A percentile compares a stretch with the other conserved stretches of the same genome.
Conservation (phyloP, 1,284 basidiomycete genomes). For the Stygiomarasmius scandens region DNA sequence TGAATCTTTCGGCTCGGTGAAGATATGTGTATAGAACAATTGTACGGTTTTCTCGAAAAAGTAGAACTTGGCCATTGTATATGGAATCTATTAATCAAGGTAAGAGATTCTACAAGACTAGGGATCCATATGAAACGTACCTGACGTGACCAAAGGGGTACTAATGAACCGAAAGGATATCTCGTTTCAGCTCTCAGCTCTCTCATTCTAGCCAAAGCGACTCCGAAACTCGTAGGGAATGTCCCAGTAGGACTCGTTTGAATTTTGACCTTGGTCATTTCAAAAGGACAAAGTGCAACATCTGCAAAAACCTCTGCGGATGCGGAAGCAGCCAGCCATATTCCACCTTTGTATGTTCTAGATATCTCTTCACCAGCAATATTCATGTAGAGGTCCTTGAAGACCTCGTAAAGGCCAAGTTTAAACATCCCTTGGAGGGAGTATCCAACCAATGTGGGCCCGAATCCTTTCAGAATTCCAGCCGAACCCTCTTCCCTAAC, state of each 20-base stretch:
- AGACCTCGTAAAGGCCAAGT: constrained; percentile 93
- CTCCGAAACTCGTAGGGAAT: constrained; percentile 72
- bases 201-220: constrained; percentile 69
- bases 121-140: constrained; percentile 35
- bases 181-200: constrained; percentile 65
- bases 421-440: constrained; percentile 96
- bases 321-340: constrained; percentile 94
- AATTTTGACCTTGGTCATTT: constrained; percentile 87
- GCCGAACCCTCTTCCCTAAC: constrained; percentile 79
- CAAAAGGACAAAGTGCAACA: constrained; percentile 80
- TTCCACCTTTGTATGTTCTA: constrained; percentile 82
- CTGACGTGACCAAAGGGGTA: constrained; percentile 83
- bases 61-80: constrained; percentile 88
- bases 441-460: constrained; percentile 91
- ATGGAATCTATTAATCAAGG: constrained; percentile 61
- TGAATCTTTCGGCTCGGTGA: constrained; percentile 72
- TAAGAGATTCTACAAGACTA: not conserved
- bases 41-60: constrained; percentile 80
- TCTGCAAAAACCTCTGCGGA: constrained; percentile 96
- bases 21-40: constrained; percentile 75
- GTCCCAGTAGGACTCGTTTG: constrained; percentile 73
- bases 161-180: constrained; percentile 79
- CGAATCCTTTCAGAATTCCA: constrained; percentile 93
- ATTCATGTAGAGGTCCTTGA: constrained; percentile 93
- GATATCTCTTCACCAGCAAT: constrained; percentile 78